These are phyloP conservation scores for Phialophora expanda DNA, from an alignment of 2,329 filamentous ascomycete species.

Conservation along the genomic window DNA sequence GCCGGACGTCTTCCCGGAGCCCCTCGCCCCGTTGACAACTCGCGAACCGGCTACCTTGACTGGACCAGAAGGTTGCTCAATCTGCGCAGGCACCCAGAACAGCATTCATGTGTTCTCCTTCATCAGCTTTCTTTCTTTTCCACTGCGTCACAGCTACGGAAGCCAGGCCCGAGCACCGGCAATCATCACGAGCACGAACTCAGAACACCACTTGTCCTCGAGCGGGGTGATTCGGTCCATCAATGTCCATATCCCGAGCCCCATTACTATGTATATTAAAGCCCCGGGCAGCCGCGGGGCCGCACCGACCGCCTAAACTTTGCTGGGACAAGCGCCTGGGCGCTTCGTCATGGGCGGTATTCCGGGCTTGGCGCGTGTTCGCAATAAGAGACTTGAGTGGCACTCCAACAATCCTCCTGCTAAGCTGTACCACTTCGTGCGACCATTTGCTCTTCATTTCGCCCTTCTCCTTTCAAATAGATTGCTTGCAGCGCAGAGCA, in stretches of 20 bases:
- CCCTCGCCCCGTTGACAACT: not conserved
- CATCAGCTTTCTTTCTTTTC: slow-evolving; percentile 3
- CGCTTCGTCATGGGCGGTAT: not conserved
- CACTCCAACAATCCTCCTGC: not conserved
- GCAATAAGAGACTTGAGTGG: not conserved
- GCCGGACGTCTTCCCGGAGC: no score
- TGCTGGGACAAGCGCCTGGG: not conserved
- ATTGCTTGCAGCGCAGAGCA: not conserved
- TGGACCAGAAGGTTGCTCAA: not conserved
- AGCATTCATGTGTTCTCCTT: not conserved
- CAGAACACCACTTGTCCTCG: slow-evolving; percentile 11
- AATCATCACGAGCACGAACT: slow-evolving; percentile 12
- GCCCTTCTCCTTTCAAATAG: not conserved
- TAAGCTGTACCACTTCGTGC: not conserved
- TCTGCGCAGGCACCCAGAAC: not conserved
- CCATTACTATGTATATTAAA: slow-evolving; percentile 35
- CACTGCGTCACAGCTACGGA: slow-evolving; percentile 7
- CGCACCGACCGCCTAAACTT: not conserved
- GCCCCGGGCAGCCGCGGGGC: not conserved
- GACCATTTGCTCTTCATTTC: not conserved
- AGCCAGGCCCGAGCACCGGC: not conserved
- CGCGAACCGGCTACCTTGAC: not conserved
- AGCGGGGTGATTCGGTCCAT: slow-evolving; percentile 44
- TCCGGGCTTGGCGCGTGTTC: not conserved
- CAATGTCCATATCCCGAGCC: slow-evolving; percentile 27